Evolutionary conservation across 768 basidiomycete genomes (phyloP).

Genomic region (Leucosporidium yakuticum): DNA sequence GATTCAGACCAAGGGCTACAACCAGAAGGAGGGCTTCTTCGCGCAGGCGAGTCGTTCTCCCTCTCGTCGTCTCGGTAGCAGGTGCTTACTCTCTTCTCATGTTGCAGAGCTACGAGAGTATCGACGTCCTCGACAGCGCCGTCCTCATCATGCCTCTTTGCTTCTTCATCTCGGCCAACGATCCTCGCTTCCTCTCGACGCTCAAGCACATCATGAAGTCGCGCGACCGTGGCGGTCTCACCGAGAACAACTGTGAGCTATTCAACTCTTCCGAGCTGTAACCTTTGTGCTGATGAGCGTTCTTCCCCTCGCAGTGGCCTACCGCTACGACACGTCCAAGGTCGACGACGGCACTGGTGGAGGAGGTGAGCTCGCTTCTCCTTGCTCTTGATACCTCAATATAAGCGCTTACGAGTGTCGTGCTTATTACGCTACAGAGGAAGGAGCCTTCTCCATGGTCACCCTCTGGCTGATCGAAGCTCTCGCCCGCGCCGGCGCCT

Average conservation of each 20-base stretch:
- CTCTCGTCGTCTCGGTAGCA: not conserved
- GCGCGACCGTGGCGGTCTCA: slow-evolving; percentile 83
- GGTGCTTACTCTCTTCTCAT: slow-evolving; percentile 46
- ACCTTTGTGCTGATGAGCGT: not conserved
- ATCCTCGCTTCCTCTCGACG: slow-evolving; percentile 82
- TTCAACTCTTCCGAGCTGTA: too few species aligned
- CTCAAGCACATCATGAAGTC: slow-evolving; percentile 75
- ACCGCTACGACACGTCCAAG: slow-evolving; percentile 78
- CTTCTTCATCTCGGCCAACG: slow-evolving; percentile 62
- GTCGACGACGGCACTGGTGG: slow-evolving; percentile 83
- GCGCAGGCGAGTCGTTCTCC: not conserved
- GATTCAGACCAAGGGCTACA: slow-evolving; percentile 81
- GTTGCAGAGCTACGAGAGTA: slow-evolving; percentile 86
- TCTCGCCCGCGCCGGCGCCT: slow-evolving; percentile 77
- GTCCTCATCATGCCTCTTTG: slow-evolving; percentile 50
- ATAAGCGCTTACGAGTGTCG: too few species aligned
- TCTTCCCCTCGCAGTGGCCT: slow-evolving; percentile 51
- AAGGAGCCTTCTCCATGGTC: slow-evolving; percentile 52
- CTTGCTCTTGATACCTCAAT: not conserved
- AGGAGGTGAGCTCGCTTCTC: slow-evolving; percentile 14
- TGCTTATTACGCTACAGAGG: too few species aligned
- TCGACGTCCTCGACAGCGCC: slow-evolving; percentile 65
- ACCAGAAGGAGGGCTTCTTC: slow-evolving; percentile 48
- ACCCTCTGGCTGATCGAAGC: slow-evolving; percentile 60
- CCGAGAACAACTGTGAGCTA: slow-evolving; percentile 57